phyloP scores from a whole-genome alignment of 2,329 filamentous ascomycete genomes.

The Penicillium vulpinum region DNA sequence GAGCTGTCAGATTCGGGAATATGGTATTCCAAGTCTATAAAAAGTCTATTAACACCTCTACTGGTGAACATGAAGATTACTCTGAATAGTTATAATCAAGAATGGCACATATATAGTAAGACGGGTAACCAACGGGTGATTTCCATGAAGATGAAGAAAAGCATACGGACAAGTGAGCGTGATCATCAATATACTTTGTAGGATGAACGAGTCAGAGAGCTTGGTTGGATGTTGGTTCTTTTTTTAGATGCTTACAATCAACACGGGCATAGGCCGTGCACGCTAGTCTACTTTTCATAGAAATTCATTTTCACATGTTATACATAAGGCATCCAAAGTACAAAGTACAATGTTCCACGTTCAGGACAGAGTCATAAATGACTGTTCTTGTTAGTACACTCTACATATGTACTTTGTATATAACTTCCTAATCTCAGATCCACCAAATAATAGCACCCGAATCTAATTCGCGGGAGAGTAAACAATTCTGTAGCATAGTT shows the following conservation, averaged over 20 bases:
- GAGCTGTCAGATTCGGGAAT: neutral
- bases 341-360: too few relatives aligned
- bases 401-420: too few relatives aligned
- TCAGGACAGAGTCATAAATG: neutral
- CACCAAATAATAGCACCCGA: neutral
- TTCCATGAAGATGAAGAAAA: neutral
- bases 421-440: neutral
- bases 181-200: neutral
- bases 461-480: neutral
- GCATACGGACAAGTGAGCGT: neutral
- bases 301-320: neutral
- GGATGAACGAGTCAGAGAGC: constrained; percentile 12
- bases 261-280: neutral
- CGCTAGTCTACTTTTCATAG: neutral
- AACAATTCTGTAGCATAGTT: neutral
- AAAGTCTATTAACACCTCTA: neutral
- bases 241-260: constrained; percentile 16
- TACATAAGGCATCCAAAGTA: neutral
- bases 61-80: neutral
- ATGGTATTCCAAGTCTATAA: neutral
- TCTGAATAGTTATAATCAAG: neutral
- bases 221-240: constrained; percentile 21
- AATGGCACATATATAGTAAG: neutral
- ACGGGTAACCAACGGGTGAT: neutral
- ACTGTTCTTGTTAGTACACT: too few relatives aligned